Evolutionary conservation across 75 land plant genomes (phyloP).

Genomic region (Cunninghamia lanceolata): DNA sequence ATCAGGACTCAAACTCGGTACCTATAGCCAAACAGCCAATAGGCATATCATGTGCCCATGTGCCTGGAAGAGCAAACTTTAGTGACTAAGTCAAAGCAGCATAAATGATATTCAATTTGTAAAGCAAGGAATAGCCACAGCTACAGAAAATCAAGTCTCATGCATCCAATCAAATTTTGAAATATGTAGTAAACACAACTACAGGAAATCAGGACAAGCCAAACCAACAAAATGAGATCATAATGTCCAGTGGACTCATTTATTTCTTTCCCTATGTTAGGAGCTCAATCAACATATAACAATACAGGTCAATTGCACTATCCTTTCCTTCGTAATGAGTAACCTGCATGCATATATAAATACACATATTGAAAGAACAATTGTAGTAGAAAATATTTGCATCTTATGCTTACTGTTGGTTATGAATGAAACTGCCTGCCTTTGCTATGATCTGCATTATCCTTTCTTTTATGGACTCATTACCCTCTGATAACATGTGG

Average conservation of each 20-base stretch:
- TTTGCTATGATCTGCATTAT: slow-evolving; percentile 62
- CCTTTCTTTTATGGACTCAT: slow-evolving; percentile 33
- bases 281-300: not conserved
- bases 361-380: not conserved
- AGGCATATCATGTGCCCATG: too few species aligned
- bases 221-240: not conserved
- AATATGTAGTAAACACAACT: not conserved
- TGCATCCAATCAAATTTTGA: not conserved
- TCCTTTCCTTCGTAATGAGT: not conserved
- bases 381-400: not conserved
- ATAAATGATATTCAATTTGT: not conserved
- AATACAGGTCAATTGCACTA: not conserved
- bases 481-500: slow-evolving; percentile 44
- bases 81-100: not conserved
- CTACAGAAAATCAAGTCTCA: not conserved
- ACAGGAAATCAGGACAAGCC: not conserved
- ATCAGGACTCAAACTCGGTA: too few species aligned
- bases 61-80: not conserved
- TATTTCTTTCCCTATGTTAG: not conserved
- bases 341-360: not conserved
- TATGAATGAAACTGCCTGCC: slow-evolving; percentile 58
- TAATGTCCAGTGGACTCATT: not conserved
- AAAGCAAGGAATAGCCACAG: not conserved
- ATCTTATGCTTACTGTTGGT: slow-evolving; percentile 28
- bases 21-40: too few species aligned